Evolutionary conservation across 179 eudicot species (phyloP).

Genomic region (Carnegiea gigantea): DNA sequence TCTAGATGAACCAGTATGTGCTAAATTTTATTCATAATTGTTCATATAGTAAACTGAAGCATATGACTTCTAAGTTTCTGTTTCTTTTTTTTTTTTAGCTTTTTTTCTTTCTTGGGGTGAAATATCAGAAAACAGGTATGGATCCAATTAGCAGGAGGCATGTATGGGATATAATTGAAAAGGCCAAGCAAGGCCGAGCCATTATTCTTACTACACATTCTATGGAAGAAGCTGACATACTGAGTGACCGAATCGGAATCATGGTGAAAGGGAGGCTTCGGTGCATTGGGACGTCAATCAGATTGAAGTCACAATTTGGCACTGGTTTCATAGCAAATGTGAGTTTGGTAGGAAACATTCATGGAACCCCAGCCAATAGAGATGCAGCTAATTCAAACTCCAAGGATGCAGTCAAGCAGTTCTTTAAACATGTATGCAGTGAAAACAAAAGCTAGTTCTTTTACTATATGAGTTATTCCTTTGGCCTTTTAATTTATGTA

Average conservation of each 20-base stretch:
- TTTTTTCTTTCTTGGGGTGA: not conserved
- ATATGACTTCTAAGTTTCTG: not conserved
- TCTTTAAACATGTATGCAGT: constrained; percentile 64
- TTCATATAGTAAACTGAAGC: constrained; percentile 6
- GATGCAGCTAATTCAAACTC: constrained; percentile 31
- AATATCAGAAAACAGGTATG: constrained; percentile 90
- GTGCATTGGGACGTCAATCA: constrained; percentile 88
- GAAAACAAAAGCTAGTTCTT: not conserved
- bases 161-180: constrained; percentile 94
- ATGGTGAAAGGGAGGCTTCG: constrained; percentile 98
- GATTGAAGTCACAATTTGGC: constrained; percentile 88
- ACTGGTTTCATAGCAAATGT: constrained; percentile 83
- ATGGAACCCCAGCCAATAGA: constrained; percentile 43
- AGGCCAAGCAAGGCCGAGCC: constrained; percentile 85
- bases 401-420: constrained; percentile 64
- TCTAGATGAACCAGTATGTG: constrained; percentile 90
- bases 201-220: constrained; percentile 92
- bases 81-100: not conserved
- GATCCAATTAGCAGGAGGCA: constrained; percentile 96
- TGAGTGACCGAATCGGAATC: constrained; percentile 91
- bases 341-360: constrained; percentile 53
- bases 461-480: not conserved
- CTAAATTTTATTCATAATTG: not conserved
- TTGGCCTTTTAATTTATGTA: constrained; percentile 20
- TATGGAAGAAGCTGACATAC: constrained; percentile 98